Evolutionary conservation across 2,329 filamentous ascomycete species (phyloP).

Genomic region (Ustilaginoidea virens): DNA sequence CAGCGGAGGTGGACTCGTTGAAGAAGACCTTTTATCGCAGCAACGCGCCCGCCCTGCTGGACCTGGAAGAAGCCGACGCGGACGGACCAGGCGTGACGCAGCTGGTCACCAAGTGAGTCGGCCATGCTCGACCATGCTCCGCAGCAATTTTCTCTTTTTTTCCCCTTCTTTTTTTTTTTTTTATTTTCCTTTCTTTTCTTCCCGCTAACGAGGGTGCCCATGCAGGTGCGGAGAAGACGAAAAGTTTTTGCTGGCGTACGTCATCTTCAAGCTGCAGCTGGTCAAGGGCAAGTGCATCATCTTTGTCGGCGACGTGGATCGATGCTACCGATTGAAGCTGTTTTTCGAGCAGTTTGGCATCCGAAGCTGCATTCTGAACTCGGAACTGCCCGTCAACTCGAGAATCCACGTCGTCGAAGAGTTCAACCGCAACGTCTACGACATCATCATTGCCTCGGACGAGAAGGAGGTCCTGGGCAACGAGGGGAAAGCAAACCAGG

Average conservation of each 20-base stretch:
- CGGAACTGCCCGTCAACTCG: conserved; percentile 84
- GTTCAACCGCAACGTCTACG: conserved; percentile 93
- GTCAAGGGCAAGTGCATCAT: conserved; percentile 76
- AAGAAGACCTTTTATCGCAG: conserved; percentile 68
- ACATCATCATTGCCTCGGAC: conserved; percentile 94
- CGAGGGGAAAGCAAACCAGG: conserved; percentile 29
- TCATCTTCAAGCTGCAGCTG: conserved; percentile 88
- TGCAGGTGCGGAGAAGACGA: conserved; percentile 80
- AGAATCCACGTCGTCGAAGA: conserved; percentile 90
- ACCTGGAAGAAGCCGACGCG: conserved; percentile 69
- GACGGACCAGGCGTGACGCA: conserved; percentile 67
- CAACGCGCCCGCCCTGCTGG: conserved; percentile 55
- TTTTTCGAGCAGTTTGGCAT: conserved; percentile 97
- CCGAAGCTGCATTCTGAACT: conserved; percentile 84
- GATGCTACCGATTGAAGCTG: conserved; percentile 80
- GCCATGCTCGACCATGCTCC: too few relatives aligned
- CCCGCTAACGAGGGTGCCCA: conserved; percentile 7
- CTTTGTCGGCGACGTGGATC: conserved; percentile 69
- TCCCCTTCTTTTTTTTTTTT: too few relatives aligned
- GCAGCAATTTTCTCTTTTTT: too few relatives aligned
- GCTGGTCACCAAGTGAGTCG: conserved; percentile 65
- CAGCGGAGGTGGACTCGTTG: conserved; percentile 70
- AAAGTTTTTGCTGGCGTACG: conserved; percentile 84
- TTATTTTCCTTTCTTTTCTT: too few relatives aligned
- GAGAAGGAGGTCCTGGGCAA: conserved; percentile 72